Conservation (phyloP, 331 rosid species). For the Acacia pycnantha region DNA sequence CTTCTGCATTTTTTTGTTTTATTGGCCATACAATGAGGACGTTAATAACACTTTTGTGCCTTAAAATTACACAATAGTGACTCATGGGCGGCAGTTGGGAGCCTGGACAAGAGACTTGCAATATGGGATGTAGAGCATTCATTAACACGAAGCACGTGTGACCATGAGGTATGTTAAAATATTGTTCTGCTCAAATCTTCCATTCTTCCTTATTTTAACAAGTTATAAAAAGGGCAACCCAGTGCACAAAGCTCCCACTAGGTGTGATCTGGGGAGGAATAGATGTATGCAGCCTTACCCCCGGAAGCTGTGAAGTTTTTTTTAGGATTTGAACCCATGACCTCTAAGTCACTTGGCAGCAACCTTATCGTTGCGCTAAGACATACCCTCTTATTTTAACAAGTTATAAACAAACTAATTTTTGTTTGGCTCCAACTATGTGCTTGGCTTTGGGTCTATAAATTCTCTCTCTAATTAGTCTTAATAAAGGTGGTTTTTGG, state of each 20-base stretch:
- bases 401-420: not conserved
- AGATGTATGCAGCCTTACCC: no score
- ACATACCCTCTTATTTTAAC: no score
- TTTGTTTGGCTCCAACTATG: not conserved
- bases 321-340: no score
- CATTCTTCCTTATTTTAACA: not conserved
- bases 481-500: conserved; percentile 17
- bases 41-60: conserved; percentile 17
- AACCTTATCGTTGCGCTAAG: no score
- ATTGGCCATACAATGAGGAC: not conserved
- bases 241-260: no score
- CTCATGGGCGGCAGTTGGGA: conserved; percentile 79
- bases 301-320: no score
- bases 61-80: conserved; percentile 44
- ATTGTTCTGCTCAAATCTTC: conserved; percentile 15
- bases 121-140: conserved; percentile 88
- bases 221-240: no score
- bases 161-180: conserved; percentile 69
- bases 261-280: no score
- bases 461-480: not conserved
- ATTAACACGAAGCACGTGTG: conserved; percentile 57
- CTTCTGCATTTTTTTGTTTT: not conserved
- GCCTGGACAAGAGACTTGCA: conserved; percentile 71
- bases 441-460: not conserved
- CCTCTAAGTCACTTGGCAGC: no score